These are phyloP conservation scores for Polytrichum formosum DNA, from an alignment of 225 moss, liverwort and hornwort species.

Conservation along the genomic window DNA sequence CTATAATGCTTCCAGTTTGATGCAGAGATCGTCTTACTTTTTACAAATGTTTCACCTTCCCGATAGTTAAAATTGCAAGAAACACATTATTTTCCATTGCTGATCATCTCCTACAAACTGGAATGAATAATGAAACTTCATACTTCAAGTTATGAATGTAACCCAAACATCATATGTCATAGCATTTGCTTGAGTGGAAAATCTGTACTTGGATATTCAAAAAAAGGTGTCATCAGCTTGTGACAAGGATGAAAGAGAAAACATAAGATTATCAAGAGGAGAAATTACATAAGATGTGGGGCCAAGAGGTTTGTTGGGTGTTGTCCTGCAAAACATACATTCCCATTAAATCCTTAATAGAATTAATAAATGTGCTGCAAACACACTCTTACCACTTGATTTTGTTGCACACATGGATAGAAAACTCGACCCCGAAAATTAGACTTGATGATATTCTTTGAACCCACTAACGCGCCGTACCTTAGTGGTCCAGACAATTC, in stretches of 20 bases:
- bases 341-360: not conserved
- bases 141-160: not conserved
- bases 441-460: not conserved
- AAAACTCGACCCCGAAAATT: not conserved
- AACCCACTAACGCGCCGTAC: no score
- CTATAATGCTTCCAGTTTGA: not conserved
- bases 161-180: not conserved
- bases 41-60: not conserved
- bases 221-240: no score
- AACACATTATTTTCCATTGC: not conserved
- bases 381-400: not conserved
- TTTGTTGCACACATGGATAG: not conserved
- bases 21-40: no score
- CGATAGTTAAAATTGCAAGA: no score
- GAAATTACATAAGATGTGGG: constrained; percentile 50
- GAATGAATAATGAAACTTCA: not conserved
- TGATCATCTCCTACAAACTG: not conserved
- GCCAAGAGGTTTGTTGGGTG: constrained; percentile 46
- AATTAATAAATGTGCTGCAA: not conserved
- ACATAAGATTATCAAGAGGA: not conserved
- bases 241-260: no score
- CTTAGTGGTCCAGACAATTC: not conserved
- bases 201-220: no score
- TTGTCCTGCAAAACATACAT: constrained; percentile 26
- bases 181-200: no score